A percentile compares a stretch with the other conserved stretches of the same genome.
These are phyloP conservation scores for Colletotrichum caudatum DNA, from an alignment of 2,329 filamentous ascomycete species.

Conservation along the genomic window DNA sequence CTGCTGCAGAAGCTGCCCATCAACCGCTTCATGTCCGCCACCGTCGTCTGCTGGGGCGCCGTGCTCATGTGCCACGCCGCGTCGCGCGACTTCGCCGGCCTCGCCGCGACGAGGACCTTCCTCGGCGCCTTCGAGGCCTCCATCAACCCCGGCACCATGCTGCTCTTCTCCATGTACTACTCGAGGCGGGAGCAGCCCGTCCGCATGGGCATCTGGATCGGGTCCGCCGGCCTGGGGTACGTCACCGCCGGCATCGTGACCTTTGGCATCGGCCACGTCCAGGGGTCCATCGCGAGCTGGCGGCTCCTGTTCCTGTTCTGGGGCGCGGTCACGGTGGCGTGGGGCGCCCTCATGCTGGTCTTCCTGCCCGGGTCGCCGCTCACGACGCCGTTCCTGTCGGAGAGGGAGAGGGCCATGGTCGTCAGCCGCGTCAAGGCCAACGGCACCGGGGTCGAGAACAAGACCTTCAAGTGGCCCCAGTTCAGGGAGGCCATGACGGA, in stretches of 20 bases:
- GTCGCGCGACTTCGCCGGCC: constrained; percentile 34
- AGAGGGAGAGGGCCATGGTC: constrained; percentile 74
- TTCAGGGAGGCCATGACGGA: constrained; percentile 64
- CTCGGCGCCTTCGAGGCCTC: constrained; percentile 43
- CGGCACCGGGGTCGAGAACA: constrained; percentile 80
- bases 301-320: constrained; percentile 70
- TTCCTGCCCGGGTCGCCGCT: constrained; percentile 69
- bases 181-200: constrained; percentile 68
- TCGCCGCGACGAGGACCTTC: constrained; percentile 43
- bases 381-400: constrained; percentile 64
- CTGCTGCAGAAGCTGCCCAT: constrained; percentile 62
- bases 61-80: constrained; percentile 51
- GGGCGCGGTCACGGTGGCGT: constrained; percentile 69
- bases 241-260: constrained; percentile 68
- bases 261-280: constrained; percentile 68
- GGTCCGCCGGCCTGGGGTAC: constrained; percentile 69
- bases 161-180: constrained; percentile 63
- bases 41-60: constrained; percentile 58
- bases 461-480: constrained; percentile 76
- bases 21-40: constrained; percentile 11
- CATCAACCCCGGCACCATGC: constrained; percentile 58
- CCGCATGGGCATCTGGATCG: constrained; percentile 74
- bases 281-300: constrained; percentile 50
- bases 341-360: constrained; percentile 69
- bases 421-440: constrained; percentile 79